Evolutionary conservation across 2,329 filamentous ascomycete genomes (phyloP).

Genomic region (Stemphylium lycopersici): DNA sequence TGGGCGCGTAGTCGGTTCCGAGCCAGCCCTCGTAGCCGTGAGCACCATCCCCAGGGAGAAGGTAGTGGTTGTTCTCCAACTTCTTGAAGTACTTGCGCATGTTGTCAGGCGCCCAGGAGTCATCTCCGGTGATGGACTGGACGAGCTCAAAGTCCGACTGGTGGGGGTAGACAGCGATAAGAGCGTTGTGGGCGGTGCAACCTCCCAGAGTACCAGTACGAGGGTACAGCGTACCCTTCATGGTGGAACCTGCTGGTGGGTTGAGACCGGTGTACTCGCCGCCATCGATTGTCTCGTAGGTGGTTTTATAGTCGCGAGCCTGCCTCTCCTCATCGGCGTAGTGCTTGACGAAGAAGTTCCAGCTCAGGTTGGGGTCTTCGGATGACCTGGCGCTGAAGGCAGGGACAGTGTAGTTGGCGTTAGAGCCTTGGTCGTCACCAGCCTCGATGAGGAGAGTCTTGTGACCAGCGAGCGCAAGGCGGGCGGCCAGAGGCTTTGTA

Average conservation of each 20-base stretch:
- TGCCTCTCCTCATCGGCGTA: constrained; percentile 62
- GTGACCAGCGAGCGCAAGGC: constrained; percentile 65
- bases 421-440: constrained; percentile 62
- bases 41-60: constrained; percentile 51
- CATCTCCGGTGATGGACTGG: constrained; percentile 64
- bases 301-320: constrained; percentile 64
- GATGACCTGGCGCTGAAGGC: constrained; percentile 60
- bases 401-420: constrained; percentile 61
- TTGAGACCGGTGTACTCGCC: constrained; percentile 56
- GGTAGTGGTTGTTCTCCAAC: constrained; percentile 62
- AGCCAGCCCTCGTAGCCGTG: constrained; percentile 67
- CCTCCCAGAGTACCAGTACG: constrained; percentile 64
- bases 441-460: constrained; percentile 67
- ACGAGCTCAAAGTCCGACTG: constrained; percentile 66
- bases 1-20: constrained; percentile 56
- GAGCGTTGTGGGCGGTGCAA: constrained; percentile 67
- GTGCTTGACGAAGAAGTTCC: constrained; percentile 70
- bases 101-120: constrained; percentile 62
- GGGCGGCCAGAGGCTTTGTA: constrained; percentile 50
- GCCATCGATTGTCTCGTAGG: constrained; percentile 54
- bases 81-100: constrained; percentile 66
- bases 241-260: constrained; percentile 59
- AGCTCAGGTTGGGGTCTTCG: constrained; percentile 62
- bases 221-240: constrained; percentile 64
- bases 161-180: constrained; percentile 65